Base-by-base conservation (phyloP, 495 filamentous ascomycete genomes). In the Tetracladium setigerum region DNA sequence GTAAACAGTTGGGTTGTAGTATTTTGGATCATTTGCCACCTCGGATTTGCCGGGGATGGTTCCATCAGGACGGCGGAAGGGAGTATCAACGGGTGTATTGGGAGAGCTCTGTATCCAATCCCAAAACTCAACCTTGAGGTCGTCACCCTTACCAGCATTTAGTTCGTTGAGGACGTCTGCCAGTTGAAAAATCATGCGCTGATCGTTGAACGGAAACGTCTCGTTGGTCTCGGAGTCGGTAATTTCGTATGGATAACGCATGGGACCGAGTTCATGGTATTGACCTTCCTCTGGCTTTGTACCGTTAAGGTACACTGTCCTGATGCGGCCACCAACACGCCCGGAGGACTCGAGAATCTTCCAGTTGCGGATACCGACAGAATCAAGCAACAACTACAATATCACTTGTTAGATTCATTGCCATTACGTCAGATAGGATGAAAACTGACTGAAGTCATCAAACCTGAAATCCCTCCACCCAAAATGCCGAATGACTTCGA, bases 181-280 rank as follows among this genome's bases (percentile, higher is more conserved):
- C 2, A 85, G 65, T 58, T 83, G 77, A 55, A 83, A 85, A 2
- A 74, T 72, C 60, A 83, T 68, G 40, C 71, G 71, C 53, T 82
- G 77, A 53, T 81, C 78, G 24, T 65, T 64, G 42, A 78, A 74
- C 41, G 71, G 62, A 27, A 79, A 60, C 0, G 72, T 76, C 61
- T 78, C 70, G 46, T 80, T 81, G 10, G 59, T 71, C 18, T 68
- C 68, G 0, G 63, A 51, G 54, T 76, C 71, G 0, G 68, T 78
- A 46, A 57, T 63, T 12, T 72, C 65, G 5, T 72, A 67, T 30
- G 81, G 69, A 47, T 68, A 86, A 3, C 82, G 69, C 83, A 86
- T 85, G 0, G 82, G 80, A 0, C 83, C 83, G 82, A 87, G 85
- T 56, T 87, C 83, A 52, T 86, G 81, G 47, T 86, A 87, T 36